These are phyloP conservation scores for Verticillium longisporum DNA, from an alignment of 2,329 filamentous ascomycete species.

Conservation along the genomic window DNA sequence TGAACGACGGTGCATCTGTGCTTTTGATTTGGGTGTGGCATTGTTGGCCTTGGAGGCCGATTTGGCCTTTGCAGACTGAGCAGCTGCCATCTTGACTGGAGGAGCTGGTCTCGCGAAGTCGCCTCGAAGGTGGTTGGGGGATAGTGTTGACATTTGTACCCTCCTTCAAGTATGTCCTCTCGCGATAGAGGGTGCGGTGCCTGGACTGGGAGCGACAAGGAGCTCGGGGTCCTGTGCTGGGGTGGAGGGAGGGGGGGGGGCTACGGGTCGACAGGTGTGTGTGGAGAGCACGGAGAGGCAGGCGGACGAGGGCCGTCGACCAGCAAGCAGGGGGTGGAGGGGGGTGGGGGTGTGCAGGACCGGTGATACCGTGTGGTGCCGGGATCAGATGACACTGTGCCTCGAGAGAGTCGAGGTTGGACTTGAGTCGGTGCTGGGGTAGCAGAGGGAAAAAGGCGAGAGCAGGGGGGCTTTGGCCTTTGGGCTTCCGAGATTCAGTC, in stretches of 20 bases:
- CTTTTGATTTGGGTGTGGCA: conserved; percentile 58
- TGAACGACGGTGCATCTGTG: conserved; percentile 89
- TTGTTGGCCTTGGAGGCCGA: conserved; percentile 44
- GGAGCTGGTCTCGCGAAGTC: conserved; percentile 35
- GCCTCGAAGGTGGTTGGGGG: conserved; percentile 47
- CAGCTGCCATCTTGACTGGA: conserved; percentile 53
- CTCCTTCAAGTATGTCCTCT: conserved; percentile 17
- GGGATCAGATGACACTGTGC: conserved; percentile 1
- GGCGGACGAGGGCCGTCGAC: conserved; percentile 6
- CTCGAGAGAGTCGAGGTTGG: background rate
- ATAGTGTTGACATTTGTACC: conserved; percentile 60
- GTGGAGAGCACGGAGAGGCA: conserved; percentile 7
- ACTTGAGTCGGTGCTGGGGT: background rate
- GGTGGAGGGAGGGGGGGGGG: conserved; percentile 5
- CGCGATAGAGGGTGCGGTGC: conserved; percentile 25
- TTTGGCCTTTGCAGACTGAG: conserved; percentile 54
- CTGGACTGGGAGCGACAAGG: conserved; percentile 30
- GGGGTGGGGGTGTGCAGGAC: conserved; percentile 5
- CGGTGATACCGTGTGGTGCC: conserved; percentile 2
- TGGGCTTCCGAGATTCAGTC: background rate
- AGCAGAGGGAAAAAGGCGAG: conserved; percentile 4
- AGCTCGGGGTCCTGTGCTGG: conserved; percentile 17
- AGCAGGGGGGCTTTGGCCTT: conserved; percentile 12
- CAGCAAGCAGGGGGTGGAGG: conserved; percentile 6
- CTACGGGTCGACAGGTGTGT: conserved; percentile 3